Evolutionary conservation across 2,329 filamentous ascomycete genomes (phyloP), one percentile per base, ranked within the genome.

Genomic region (Aspergillus sp.): DNA sequence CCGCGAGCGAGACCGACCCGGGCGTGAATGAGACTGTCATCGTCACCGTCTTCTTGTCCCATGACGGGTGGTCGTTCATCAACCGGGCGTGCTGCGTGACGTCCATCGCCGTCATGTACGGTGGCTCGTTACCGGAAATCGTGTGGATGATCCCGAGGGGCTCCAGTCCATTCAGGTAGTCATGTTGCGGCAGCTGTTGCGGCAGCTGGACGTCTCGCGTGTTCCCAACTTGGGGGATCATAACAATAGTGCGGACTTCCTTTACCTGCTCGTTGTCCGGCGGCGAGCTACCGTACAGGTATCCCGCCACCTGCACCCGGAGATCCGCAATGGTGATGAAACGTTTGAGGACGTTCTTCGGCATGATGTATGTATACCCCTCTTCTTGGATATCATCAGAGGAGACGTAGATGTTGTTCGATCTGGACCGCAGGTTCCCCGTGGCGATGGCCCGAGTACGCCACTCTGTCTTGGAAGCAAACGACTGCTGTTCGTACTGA

Each of bases 401-500:
- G 5, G 93, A 95, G 57, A 98, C 94, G 68, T 97, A 98, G 61
- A 98, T 95, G 70, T 98, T 96, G 78, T 97, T 98, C 43, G 93
- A 82, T 55, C 93, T 79, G 42, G 90, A 96, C 41, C 91, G 85
- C 53, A 98, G 74, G 67, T 98, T 98, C 27, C 90, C 94, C 2
- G 93, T 95, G 6, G 93, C 94, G 62, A 98, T 96, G 30, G 93
- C 93, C 56, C 94, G 78, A 7, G 93, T 98, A 45, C 93, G 86
- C 93, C 93, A 98, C 63, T 98, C 93, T 0, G 93, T 98, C 80
- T 97, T 97, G 12, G 91, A 97, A 7, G 91, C 90, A 66, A 98
- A 98, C 0, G 90, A 91, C 66, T 95, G 88, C 69, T 96, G 90
- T 71, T 98, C 93, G 60, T 94, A 98, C 63, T 96, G 88, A 12